Conservation (phyloP, 345 rosid species). For the Theobroma cacao region DNA sequence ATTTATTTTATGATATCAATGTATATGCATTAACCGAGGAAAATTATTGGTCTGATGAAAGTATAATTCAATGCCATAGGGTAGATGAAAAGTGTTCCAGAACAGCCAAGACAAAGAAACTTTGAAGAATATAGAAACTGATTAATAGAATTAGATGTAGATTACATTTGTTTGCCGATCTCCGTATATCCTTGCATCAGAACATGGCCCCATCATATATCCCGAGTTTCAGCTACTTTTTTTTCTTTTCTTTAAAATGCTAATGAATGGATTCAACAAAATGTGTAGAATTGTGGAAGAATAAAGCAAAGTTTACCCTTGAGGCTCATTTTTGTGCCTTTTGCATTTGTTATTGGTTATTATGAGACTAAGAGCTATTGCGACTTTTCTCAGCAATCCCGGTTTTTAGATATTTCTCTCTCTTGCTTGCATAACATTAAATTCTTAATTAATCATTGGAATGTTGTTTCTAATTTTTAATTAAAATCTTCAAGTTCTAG, state of each 20-base stretch:
- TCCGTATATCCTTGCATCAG: background rate
- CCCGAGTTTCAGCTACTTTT: background rate
- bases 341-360: background rate
- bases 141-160: background rate
- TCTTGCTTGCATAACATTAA: background rate
- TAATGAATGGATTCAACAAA: background rate
- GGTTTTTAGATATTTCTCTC: background rate
- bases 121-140: background rate
- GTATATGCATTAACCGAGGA: background rate
- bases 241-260: background rate
- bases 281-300: background rate
- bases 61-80: background rate
- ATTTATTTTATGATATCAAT: background rate
- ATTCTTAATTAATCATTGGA: background rate
- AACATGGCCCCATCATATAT: background rate
- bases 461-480: background rate
- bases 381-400: background rate
- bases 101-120: background rate
- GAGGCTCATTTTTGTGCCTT: background rate
- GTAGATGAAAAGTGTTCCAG: background rate
- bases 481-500: background rate
- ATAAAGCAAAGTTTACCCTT: background rate
- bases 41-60: background rate
- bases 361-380: background rate
- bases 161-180: background rate